These are phyloP conservation scores for Paramecium caudatum DNA, from an alignment of 73 alveolate species.

Conservation along the genomic window DNA sequence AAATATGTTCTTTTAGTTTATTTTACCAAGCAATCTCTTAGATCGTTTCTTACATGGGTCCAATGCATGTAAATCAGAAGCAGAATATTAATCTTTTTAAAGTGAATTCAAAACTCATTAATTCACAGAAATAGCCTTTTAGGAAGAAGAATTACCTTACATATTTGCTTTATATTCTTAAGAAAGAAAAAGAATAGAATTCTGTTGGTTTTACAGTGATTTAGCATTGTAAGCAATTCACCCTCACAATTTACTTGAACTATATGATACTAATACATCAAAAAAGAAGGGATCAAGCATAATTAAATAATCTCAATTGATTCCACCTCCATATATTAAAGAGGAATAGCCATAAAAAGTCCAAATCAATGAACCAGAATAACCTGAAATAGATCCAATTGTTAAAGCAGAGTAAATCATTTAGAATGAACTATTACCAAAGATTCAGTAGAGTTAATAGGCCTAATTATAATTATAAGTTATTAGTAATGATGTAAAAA, in stretches of 20 bases:
- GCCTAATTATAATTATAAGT: not conserved
- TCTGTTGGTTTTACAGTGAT: slow-evolving; percentile 36
- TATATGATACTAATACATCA: slow-evolving; percentile 2
- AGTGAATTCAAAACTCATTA: not conserved
- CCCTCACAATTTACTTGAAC: slow-evolving; percentile 17
- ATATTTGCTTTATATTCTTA: not conserved
- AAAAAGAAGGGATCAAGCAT: slow-evolving; percentile 21
- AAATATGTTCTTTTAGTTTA: not conserved
- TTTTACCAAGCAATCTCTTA: not conserved
- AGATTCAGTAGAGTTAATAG: not conserved
- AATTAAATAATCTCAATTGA: slow-evolving; percentile 6
- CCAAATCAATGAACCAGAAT: not conserved
- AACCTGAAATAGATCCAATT: not conserved
- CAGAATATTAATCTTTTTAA: not conserved
- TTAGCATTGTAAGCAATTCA: not conserved
- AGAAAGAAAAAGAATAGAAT: not conserved
- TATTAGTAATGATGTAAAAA: slow-evolving; percentile 9
- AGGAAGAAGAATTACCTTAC: slow-evolving; percentile 12
- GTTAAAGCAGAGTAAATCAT: not conserved
- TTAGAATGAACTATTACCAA: slow-evolving; percentile 9
- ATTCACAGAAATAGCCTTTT: not conserved
- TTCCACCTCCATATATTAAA: slow-evolving; percentile 40
- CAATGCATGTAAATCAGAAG: not conserved
- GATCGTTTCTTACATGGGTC: not conserved
- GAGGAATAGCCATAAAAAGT: not conserved